Evolutionary conservation across 129 eudicot species (phyloP), one percentile per base, ranked within the genome.

Genomic region (Mikania micrantha): DNA sequence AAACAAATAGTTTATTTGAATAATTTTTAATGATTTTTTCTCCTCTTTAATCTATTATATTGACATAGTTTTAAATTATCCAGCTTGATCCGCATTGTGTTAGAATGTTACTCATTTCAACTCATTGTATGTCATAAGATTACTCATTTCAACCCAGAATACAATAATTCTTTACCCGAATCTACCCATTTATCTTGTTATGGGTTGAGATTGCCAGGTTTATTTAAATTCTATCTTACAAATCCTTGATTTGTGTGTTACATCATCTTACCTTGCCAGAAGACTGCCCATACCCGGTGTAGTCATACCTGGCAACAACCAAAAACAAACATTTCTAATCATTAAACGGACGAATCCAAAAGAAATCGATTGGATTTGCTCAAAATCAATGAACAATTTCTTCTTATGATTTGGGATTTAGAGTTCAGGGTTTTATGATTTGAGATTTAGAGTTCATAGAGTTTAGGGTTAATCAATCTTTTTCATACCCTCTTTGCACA

Each of bases 221-320:
- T n/a, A n/a, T n/a, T n/a, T n/a, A n/a, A n/a, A n/a, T n/a, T n/a
- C n/a, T n/a, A n/a, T n/a, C n/a, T n/a, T n/a, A n/a, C 34, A 40
- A 60, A 73, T 28, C 67, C 0, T 60, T 3, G 15, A 32, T 40
- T 22, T 50, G 28, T 19, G 45, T 49, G 32, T 50, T 24, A 15
- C 49, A 16, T 9, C 36, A 63, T 38, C 17, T 29, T 80, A 91
- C 97, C 97, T 91, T 91, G 58, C 97, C 97, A 4, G 96, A 81
- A 39, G 97, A 91, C 62, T 79, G 88, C 53, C 97, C 96, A 67
- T 91, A 91, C 29, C 97, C 96, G 8, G 97, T 83, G 54, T 91
- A 91, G 69, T 91, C 97, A 65, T 91, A 91, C 71, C 97, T 91
- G 88, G 75, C 72, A 28, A 48, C 19, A 53, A 74, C 83, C 82